Evolutionary conservation across 257 asterid genomes (phyloP).

Genomic region (Fraxinus excelsior): DNA sequence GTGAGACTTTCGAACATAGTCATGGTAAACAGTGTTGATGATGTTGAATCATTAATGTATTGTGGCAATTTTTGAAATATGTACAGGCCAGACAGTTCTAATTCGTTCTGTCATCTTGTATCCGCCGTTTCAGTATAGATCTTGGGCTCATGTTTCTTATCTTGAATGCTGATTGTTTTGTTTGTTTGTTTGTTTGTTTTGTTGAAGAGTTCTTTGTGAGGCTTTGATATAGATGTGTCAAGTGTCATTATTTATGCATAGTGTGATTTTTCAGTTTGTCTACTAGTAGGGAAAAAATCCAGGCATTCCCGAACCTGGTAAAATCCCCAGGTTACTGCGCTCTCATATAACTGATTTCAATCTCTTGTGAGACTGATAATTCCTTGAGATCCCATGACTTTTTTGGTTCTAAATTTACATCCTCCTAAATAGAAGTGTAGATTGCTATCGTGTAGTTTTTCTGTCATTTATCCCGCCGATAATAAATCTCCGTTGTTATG

Average conservation of each 20-base stretch:
- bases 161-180: neutral
- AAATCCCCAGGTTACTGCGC: neutral
- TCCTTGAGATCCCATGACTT: neutral
- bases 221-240: neutral
- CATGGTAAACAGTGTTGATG: neutral
- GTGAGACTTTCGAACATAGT: conserved; percentile 1
- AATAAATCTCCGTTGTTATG: conserved; percentile 80
- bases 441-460: neutral
- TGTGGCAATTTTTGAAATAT: neutral
- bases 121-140: neutral
- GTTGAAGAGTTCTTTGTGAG: neutral
- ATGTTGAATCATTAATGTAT: neutral
- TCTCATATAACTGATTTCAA: neutral
- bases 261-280: too few species aligned
- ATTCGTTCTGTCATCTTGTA: neutral
- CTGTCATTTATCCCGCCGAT: conserved; percentile 41
- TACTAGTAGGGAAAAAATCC: too few species aligned
- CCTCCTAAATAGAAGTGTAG: neutral
- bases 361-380: neutral
- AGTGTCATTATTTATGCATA: too few species aligned
- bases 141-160: neutral
- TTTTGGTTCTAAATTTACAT: neutral
- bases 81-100: neutral
- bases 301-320: too few species aligned
- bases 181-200: too few species aligned